These are phyloP conservation scores for Penicillium atrosanguineum DNA, from an alignment of 495 filamentous ascomycete species.

Conservation along the genomic window DNA sequence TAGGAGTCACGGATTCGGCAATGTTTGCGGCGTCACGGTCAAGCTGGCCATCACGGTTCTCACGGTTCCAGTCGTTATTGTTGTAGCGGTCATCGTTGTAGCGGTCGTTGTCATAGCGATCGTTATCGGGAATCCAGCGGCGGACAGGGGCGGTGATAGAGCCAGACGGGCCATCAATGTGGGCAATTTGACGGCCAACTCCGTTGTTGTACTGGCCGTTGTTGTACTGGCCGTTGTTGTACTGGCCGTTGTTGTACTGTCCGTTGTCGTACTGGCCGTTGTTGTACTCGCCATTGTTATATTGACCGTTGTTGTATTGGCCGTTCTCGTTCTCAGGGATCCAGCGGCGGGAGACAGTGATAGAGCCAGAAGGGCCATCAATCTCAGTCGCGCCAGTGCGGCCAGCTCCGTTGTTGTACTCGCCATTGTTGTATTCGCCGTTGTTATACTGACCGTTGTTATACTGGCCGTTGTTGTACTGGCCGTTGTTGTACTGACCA, in stretches of 20 bases:
- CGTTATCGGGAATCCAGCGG: neutral
- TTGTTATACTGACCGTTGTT: constrained; percentile 9
- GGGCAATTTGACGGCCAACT: neutral
- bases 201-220: neutral
- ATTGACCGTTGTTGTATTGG: neutral
- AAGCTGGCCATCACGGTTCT: neutral
- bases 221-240: neutral
- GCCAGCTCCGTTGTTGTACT: too few species aligned
- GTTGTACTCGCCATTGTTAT: constrained; percentile 14
- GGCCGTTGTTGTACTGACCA: constrained; percentile 8
- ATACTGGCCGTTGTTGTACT: constrained; percentile 1
- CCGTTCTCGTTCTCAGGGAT: neutral
- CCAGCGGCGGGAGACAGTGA: neutral
- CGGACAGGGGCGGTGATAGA: constrained; percentile 1
- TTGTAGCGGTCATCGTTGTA: neutral
- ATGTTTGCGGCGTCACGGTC: neutral
- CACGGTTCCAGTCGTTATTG: neutral
- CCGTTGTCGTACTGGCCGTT: constrained; percentile 5
- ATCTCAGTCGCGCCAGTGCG: too few species aligned
- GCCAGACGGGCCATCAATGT: neutral
- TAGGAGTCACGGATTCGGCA: neutral
- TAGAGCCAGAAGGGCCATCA: too few species aligned
- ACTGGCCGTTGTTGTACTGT: neutral
- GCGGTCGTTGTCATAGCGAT: neutral
- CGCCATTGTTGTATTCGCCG: too few species aligned